Evolutionary conservation across 2,329 filamentous ascomycete genomes (phyloP), one percentile per base, ranked within the genome.

Genomic region (Aspergillus arachidicola): DNA sequence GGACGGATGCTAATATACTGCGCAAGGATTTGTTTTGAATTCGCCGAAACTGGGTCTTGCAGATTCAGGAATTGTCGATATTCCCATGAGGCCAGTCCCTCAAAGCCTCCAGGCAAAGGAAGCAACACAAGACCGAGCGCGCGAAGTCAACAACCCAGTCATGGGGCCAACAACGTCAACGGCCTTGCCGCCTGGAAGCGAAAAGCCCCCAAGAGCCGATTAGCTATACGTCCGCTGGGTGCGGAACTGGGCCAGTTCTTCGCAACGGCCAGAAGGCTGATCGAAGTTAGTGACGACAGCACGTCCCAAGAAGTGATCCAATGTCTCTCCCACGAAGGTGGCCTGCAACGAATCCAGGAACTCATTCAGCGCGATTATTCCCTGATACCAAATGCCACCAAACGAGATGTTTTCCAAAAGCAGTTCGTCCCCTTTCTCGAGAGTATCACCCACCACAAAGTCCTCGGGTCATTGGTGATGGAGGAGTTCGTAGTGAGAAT

Each of bases 401-500:
- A 64, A 57, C 59, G 59, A 6, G 16, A 63, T 19, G 62, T 72
- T 6, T 69, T 74, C 28, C 36, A 54, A 16, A 67, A 64, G 6
- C 65, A 76, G 59, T 69, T 80, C 30, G 64, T 82, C 14, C 80
- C 80, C 0, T 79, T 84, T 57, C 71, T 83, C 41, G 68, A 74
- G 54, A 76, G 74, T 6, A 72, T 84, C 32, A 77, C 80, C 1
- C 72, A 82, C 64, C 70, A 75, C 0, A 73, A 79, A 43, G 74
- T 84, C 1, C 66, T 81, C 28, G 73, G 73, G 6, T 83, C 81
- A 0, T 62, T 80, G 12, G 69, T 82, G 2, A 65, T 83, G 6
- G 79, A 83, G 62, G 71, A 74, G 16, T 70, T 76, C 2, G 71
- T 83, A 14, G 78, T 75, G 21, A 81, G 76, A 3, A 78, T 84